Conservation (phyloP, 129 eudicot genomes). For the Chrysanthemum lavandulifolium region DNA sequence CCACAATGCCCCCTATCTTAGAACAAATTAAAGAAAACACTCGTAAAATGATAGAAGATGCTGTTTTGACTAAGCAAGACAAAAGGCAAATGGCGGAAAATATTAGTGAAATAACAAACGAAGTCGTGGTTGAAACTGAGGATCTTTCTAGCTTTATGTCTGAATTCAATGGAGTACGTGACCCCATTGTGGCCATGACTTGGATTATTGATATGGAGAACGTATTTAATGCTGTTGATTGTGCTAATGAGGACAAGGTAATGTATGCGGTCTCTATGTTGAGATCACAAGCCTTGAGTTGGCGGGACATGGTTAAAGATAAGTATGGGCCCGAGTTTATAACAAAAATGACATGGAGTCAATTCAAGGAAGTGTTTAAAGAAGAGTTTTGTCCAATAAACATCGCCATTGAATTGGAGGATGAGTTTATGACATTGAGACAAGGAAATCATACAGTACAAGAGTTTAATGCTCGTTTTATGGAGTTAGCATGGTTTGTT, state of each 20-base stretch:
- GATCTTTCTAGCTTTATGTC: no score
- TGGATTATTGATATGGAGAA: neutral
- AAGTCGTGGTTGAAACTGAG: no score
- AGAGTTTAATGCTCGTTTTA: neutral
- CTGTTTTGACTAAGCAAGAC: no score
- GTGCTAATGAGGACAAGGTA: neutral
- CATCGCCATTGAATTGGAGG: neutral
- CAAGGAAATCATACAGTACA: neutral
- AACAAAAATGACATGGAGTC: constrained; percentile 1
- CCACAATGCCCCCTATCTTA: neutral
- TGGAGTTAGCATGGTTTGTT: constrained; percentile 12
- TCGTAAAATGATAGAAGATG: constrained; percentile 1
- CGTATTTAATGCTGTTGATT: neutral
- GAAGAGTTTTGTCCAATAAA: neutral
- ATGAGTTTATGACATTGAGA: neutral
- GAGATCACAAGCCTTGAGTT: neutral
- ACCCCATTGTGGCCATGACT: neutral
- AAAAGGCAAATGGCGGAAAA: no score
- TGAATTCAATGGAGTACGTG: neutral
- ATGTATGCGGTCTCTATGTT: neutral
- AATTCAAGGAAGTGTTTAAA: neutral
- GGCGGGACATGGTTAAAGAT: neutral
- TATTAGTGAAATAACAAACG: no score
- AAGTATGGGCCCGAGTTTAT: neutral
- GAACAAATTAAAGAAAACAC: neutral